Evolutionary conservation across 2,329 filamentous ascomycete genomes (phyloP), one percentile per base, ranked within the genome.

Genomic region (Zalaria sp.): DNA sequence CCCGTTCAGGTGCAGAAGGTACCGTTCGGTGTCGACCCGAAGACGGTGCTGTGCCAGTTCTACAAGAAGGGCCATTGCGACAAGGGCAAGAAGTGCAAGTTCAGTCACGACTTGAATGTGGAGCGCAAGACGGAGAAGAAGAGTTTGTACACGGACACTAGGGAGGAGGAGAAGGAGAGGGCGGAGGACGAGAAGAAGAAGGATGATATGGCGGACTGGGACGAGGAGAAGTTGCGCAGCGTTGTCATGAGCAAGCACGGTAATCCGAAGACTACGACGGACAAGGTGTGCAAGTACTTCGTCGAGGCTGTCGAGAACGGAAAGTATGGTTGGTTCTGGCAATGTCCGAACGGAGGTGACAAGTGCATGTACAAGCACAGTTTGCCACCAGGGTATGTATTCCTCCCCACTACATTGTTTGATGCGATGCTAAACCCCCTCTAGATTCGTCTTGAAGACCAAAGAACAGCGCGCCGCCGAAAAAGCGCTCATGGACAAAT

Each of bases 241-340:
- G 91, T 98, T 31, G 86, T 98, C 25, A 54, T 93, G 59, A 93
- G 83, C 55, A 98, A 98, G 69, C 93, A 98, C 64, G 91, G 91
- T 40, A 98, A 98, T 64, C 91, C 93, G 46, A 79, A 81, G 60
- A 94, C 88, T 25, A 84, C 83, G 4, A 98, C 91, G 37, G 91
- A 98, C 60, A 98, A 96, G 67, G 91, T 98, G 51, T 98, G 91
- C 84, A 98, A 96, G 66, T 94, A 69, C 71, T 98, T 98, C 61
- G 91, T 96, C 59, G 81, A 88, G 52, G 91, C 91, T 26, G 91
- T 98, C 48, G 91, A 98, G 66, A 91, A 98, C 58, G 84, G 87
- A 55, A 98, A 96, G 65, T 98, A 98, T 56, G 91, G 91, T 48
- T 98, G 91, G 91, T 96, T 98, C 67, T 98, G 91, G 91, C 73